Evolutionary conservation across 1,284 basidiomycete species (phyloP), one percentile per base, ranked within the genome.

Genomic region (Sporisorium exsertum): DNA sequence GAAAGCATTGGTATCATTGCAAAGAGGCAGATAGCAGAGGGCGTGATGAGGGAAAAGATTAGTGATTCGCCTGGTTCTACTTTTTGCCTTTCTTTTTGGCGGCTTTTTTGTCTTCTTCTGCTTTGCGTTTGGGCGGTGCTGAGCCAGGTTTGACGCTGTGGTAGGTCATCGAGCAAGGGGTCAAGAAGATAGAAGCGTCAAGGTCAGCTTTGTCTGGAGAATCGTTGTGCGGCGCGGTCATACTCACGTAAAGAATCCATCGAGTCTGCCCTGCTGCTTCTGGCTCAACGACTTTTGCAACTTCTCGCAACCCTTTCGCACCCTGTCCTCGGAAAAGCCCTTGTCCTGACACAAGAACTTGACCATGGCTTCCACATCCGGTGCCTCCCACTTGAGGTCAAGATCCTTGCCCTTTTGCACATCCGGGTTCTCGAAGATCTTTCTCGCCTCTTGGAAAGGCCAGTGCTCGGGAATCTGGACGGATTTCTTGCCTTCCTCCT

Each of bases 241-340:
- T 32, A 32, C 29, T 32, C 29, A 32, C 29, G 73, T 80, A 55
- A 99, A 99, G 87, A 98, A 99, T 0, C 94, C 93, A 81, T 99
- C 97, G 9, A 99, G 88, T 12, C 96, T 91, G 9, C 96, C 95
- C 87, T 99, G 97, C 81, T 98, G 96, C 84, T 98, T 99, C 45
- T 92, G 90, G 57, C 91, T 92, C 52, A 98, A 88, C 85, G 91
- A 93, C 82, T 94, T 96, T 52, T 91, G 87, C 33, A 99, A 89
- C 84, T 97, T 97, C 60, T 96, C 95, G 7, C 94, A 95, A 18
- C 95, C 95, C 84, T 93, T 95, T 27, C 96, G 91, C 3, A 99
- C 94, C 51, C 96, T 92, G 32, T 99, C 96, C 88, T 99, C 96
- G 78, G 94, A 97, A 90, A 99, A 99, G 2, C 97, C 96, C 86